Evolutionary conservation across 768 basidiomycete species (phyloP), one percentile per base, ranked within the genome.

Genomic region (Candolleomyces eurysporus): DNA sequence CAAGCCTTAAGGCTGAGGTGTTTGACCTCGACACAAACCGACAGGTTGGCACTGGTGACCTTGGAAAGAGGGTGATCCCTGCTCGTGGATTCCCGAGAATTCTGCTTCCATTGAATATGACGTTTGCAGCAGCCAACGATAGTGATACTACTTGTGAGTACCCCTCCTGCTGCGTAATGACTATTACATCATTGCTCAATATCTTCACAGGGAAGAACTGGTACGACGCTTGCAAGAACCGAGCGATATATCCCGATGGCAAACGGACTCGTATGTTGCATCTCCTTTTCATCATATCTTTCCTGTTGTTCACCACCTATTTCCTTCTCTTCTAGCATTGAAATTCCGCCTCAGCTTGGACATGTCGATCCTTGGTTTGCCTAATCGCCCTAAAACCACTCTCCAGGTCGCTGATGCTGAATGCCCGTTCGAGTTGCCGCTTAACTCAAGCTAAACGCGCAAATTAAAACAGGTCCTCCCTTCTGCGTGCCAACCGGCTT

Each of bases 141-240:
- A 84, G 88, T 5, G 95, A 98, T 73, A 78, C 81, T 40, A 96
- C 95, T 21, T 98, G 94, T 93, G 65, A 66, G 82, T 70, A 4
- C 26, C 26, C 26, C 26, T 63, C 51, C 55, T 60, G 48, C 32
- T 48, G n/a, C 52, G 52, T n/a, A 49, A 48, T n/a, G 17, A 10
- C 45, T 19, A 30, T 32, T 59, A 30, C 14, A 39, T 60, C 21
- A 64, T 57, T 36, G 36, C 52, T 31, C 56, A 58, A 39, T n/a
- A 43, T 57, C 58, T 16, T 60, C 40, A 0, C 58, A 92, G 89
- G 88, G 90, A 69, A 70, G 7, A 85, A 84, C 58, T 91, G 89
- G 86, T 90, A 94, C 70, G 78, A 89, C 60, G 89, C 83, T 6
- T 95, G 93, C 78, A 82, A 81, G 75, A 89, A 92, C 69, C 68